A percentile compares a stretch with the other conserved stretches of the same genome.
Evolutionary conservation across 805 yeast species (phyloP).

Genomic region (Candida qinlingensis): DNA sequence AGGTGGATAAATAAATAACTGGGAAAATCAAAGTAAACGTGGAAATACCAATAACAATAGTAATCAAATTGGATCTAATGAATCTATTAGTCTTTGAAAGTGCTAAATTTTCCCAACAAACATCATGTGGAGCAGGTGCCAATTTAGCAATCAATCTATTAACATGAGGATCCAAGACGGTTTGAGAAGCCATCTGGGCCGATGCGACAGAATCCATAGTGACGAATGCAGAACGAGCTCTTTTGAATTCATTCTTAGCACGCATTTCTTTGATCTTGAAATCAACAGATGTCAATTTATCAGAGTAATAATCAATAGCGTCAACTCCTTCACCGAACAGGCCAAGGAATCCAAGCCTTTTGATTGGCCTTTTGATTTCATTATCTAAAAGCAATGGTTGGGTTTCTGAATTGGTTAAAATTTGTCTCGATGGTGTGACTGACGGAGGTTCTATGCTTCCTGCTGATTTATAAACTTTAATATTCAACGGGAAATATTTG

Average conservation of each 20-base stretch:
- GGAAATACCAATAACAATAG: constrained; percentile 37
- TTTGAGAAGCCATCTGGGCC: constrained; percentile 96
- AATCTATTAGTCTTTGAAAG: constrained; percentile 68
- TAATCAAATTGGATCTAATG: constrained; percentile 40
- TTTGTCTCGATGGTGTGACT: constrained; percentile 15
- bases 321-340: constrained; percentile 68
- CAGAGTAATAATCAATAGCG: constrained; percentile 71
- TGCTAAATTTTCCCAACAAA: constrained; percentile 86
- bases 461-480: constrained; percentile 20
- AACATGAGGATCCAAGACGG: constrained; percentile 85
- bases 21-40: constrained; percentile 79
- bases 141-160: constrained; percentile 73
- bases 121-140: constrained; percentile 96
- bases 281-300: constrained; percentile 64
- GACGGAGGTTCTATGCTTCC: constrained; percentile 24
- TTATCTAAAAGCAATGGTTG: constrained; percentile 3
- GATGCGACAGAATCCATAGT: constrained; percentile 94
- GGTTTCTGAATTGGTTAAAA: neutral
- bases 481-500: constrained; percentile 15
- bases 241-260: constrained; percentile 53
- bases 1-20: constrained; percentile 76
- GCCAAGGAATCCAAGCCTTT: constrained; percentile 52
- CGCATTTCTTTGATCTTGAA: constrained; percentile 65
- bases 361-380: constrained; percentile 21
- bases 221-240: constrained; percentile 87